These are phyloP conservation scores for Musa troglodytarum DNA, from an alignment of 176 grass and related monocot genomes.

Conservation along the genomic window DNA sequence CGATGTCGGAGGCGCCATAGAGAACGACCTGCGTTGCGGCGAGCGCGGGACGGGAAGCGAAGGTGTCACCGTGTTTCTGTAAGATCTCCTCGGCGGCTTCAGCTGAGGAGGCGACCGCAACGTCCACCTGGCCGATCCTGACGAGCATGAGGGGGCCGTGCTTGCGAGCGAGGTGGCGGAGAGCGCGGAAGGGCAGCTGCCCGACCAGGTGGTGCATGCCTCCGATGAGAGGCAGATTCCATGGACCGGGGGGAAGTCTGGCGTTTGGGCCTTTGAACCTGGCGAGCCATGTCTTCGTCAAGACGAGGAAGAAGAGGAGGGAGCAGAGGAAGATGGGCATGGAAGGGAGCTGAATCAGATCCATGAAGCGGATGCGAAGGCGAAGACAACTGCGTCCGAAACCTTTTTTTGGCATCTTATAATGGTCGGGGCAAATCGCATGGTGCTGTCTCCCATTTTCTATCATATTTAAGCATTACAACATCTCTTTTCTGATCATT, in stretches of 20 bases:
- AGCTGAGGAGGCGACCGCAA: not conserved
- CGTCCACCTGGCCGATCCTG: not conserved
- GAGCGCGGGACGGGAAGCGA: too few relatives aligned
- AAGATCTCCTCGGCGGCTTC: not conserved
- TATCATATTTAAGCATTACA: too few relatives aligned
- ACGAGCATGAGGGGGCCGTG: not conserved
- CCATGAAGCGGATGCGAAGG: not conserved
- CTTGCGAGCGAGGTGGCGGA: not conserved
- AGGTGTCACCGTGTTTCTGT: too few relatives aligned
- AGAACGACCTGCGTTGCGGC: too few relatives aligned
- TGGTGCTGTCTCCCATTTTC: too few relatives aligned
- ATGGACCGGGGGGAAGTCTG: not conserved
- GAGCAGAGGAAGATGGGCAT: not conserved
- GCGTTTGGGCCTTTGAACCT: not conserved
- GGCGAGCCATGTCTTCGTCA: not conserved
- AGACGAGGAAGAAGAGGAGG: not conserved
- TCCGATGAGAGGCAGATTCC: conserved; percentile 2
- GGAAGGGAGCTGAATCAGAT: not conserved
- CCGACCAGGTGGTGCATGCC: conserved; percentile 1
- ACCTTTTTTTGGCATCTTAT: too few relatives aligned
- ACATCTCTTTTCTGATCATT: too few relatives aligned
- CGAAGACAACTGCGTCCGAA: too few relatives aligned
- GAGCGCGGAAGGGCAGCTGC: not conserved
- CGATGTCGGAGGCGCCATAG: too few relatives aligned
- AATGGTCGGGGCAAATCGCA: too few relatives aligned